Evolutionary conservation across 192 early-diverging fungal species (phyloP).

Genomic region (Rhizoclosmatium globosum): DNA sequence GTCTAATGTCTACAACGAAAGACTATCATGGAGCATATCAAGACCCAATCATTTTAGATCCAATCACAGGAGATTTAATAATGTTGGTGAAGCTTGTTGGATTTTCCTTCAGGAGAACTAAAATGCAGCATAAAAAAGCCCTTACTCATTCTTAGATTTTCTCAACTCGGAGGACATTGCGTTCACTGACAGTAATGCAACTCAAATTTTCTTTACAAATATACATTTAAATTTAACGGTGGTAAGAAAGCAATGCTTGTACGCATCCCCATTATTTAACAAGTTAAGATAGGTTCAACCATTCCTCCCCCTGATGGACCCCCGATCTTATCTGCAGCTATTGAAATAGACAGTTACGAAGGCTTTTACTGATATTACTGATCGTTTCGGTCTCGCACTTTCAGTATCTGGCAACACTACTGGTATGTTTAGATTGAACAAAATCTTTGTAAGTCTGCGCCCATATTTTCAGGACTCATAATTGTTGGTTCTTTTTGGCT

Average conservation of each 20-base stretch:
- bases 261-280: neutral
- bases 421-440: neutral
- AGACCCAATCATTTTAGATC: neutral
- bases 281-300: neutral
- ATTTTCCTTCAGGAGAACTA: neutral
- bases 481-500: neutral
- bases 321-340: neutral
- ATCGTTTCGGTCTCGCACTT: neutral
- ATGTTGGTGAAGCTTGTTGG: neutral
- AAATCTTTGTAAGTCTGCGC: conserved; percentile 16
- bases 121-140: neutral
- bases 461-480: conserved; percentile 18
- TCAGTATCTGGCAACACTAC: neutral
- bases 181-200: neutral
- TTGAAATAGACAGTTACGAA: neutral
- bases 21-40: conserved; percentile 26
- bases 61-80: conserved; percentile 17
- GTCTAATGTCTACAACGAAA: neutral
- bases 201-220: conserved; percentile 3
- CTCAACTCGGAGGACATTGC: neutral
- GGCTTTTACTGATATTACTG: neutral
- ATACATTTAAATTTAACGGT: conserved; percentile 1
- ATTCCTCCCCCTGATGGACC: conserved; percentile 17
- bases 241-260: conserved; percentile 1
- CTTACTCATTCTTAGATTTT: conserved; percentile 14